Conservation (phyloP, 768 basidiomycete genomes). For the Kwoniella sp. region DNA sequence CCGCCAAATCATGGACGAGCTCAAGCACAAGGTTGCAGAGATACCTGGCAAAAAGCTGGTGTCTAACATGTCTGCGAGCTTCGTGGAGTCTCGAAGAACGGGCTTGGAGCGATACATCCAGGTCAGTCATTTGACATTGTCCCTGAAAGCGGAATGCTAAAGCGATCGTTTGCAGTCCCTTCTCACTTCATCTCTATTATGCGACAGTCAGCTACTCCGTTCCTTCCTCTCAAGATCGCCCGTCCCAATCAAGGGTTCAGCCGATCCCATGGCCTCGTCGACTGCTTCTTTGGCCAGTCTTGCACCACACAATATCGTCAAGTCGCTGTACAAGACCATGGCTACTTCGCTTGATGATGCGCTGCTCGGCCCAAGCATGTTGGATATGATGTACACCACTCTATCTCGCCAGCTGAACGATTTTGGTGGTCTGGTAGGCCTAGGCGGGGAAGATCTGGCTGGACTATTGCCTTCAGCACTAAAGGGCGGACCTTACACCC, state of each 20-base stretch:
- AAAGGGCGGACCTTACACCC: constrained; percentile 22
- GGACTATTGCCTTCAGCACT: constrained; percentile 29
- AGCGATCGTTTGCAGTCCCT: constrained; percentile 24
- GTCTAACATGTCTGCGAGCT: constrained; percentile 78
- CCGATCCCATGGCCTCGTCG: constrained; percentile 52
- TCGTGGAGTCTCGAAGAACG: constrained; percentile 76
- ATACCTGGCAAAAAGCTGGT: constrained; percentile 94
- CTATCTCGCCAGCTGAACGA: constrained; percentile 42
- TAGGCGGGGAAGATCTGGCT: constrained; percentile 33
- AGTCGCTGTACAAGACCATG: constrained; percentile 85
- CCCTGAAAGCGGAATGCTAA: neutral
- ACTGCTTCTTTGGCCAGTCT: constrained; percentile 20
- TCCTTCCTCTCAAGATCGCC: constrained; percentile 55
- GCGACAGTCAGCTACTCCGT: constrained; percentile 75
- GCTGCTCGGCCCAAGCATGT: constrained; percentile 72
- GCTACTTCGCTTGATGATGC: constrained; percentile 96
- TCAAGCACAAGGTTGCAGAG: constrained; percentile 68
- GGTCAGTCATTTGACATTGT: constrained; percentile 59
- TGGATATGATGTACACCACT: constrained; percentile 44
- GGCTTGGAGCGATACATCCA: constrained; percentile 89
- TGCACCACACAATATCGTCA: constrained; percentile 66
- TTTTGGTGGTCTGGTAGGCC: constrained; percentile 38
- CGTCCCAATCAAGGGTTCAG: constrained; percentile 15
- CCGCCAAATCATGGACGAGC: constrained; percentile 60
- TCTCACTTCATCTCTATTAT: constrained; percentile 53